Percentiles rank a stretch among this genome's conserved stretches.
Evolutionary conservation across 805 yeast genomes (phyloP).

Genomic region (Schizosaccharomyces cryophilus): DNA sequence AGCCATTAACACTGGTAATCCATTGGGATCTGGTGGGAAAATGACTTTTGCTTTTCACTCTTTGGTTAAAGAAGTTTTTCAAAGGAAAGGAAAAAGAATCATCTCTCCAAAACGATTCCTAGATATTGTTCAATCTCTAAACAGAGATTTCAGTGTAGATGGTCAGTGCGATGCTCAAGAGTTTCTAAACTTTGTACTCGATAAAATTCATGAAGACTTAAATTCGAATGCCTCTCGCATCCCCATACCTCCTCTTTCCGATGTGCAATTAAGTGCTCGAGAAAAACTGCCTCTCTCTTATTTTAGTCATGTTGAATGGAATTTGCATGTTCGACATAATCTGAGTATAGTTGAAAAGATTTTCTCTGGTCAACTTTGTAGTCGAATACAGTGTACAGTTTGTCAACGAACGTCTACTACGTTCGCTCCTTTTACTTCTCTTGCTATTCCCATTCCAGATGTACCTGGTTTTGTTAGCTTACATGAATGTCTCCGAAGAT

Average conservation of each 20-base stretch:
- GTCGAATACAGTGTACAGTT: constrained; percentile 46
- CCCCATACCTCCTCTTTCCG: constrained; percentile 33
- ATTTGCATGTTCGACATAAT: constrained; percentile 52
- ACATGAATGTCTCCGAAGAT: constrained; percentile 38
- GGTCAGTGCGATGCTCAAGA: constrained; percentile 79
- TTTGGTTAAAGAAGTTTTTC: constrained; percentile 25
- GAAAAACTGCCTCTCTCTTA: constrained; percentile 52
- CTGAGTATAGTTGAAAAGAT: constrained; percentile 57
- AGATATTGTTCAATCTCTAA: background rate
- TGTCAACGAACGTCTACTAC: constrained; percentile 67
- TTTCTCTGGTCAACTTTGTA: constrained; percentile 72
- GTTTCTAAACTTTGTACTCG: constrained; percentile 48
- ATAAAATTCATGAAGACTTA: constrained; percentile 61
- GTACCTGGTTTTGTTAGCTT: constrained; percentile 22
- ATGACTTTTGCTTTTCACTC: constrained; percentile 54
- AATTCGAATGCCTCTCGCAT: constrained; percentile 38
- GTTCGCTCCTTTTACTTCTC: constrained; percentile 54
- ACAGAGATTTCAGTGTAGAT: constrained; percentile 28
- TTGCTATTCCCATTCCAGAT: constrained; percentile 44
- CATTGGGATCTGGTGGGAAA: constrained; percentile 64
- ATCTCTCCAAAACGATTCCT: background rate
- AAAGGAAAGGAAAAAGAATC: background rate
- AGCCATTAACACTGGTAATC: constrained; percentile 34
- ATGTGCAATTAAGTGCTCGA: constrained; percentile 45
- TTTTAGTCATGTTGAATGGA: constrained; percentile 85